A percentile compares a stretch with the other conserved stretches of the same genome.
These are phyloP conservation scores for Gracilaria domingensis DNA, from an alignment of 23 red algal species.

Conservation along the genomic window DNA sequence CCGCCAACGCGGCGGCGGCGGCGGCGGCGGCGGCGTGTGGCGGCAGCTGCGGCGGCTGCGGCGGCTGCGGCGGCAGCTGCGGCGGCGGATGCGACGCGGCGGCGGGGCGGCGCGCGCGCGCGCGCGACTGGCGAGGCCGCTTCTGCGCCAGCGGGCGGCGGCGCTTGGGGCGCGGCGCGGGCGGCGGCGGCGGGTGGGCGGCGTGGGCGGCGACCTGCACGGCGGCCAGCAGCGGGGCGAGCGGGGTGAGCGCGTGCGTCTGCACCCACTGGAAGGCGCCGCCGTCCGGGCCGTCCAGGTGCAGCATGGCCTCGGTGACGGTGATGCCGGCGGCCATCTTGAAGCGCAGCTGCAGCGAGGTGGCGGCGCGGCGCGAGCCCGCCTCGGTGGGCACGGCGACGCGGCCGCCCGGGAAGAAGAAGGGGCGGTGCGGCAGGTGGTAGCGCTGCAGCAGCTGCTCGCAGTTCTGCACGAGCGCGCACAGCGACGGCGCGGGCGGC, in stretches of 20 bases:
- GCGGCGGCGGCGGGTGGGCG: background rate
- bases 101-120: background rate
- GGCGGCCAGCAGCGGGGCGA: slow-evolving; percentile 15
- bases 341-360: slow-evolving; percentile 62
- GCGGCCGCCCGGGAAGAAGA: slow-evolving; percentile 71
- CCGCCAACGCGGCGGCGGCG: background rate
- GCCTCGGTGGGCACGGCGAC: slow-evolving; percentile 66
- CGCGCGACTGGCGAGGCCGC: background rate
- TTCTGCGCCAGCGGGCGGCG: background rate
- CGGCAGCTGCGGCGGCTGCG: too few relatives aligned
- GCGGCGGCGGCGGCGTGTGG: too few relatives aligned
- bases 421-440: slow-evolving; percentile 28
- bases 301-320: slow-evolving; percentile 58
- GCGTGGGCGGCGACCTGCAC: background rate
- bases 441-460: slow-evolving; percentile 39
- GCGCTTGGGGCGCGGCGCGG: background rate
- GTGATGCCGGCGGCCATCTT: slow-evolving; percentile 30
- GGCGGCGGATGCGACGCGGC: background rate
- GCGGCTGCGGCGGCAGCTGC: background rate
- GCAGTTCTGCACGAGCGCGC: slow-evolving; percentile 49
- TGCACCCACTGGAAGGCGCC: slow-evolving; percentile 73
- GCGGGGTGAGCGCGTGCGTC: slow-evolving; percentile 39
- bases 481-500: slow-evolving; percentile 42
- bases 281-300: slow-evolving; percentile 64
- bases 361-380: slow-evolving; percentile 53